phyloP scores from a whole-genome alignment of 108 stramenopile genomes.

The Fragilaria radians region DNA sequence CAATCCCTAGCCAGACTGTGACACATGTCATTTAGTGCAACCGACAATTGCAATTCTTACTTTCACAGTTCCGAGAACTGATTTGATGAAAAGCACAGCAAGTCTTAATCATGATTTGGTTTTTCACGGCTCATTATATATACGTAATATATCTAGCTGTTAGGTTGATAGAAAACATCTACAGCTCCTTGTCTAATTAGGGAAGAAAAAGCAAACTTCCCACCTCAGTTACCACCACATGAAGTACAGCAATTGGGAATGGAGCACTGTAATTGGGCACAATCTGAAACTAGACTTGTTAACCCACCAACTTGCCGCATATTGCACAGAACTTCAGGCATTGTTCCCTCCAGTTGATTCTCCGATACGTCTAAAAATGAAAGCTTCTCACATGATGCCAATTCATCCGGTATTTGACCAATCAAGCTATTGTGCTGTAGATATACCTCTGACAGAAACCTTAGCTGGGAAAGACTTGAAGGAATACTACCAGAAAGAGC shows the following conservation, averaged over 20 bases:
- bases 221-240: too few relatives aligned
- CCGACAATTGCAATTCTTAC: too few relatives aligned
- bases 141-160: too few relatives aligned
- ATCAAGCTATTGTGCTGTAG: neutral
- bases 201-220: too few relatives aligned
- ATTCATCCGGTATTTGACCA: slow-evolving; percentile 1
- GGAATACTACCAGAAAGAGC: neutral
- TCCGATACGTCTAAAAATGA: neutral
- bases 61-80: too few relatives aligned
- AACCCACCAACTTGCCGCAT: neutral
- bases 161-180: too few relatives aligned
- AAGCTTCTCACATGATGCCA: neutral
- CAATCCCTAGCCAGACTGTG: too few relatives aligned
- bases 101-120: too few relatives aligned
- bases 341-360: neutral
- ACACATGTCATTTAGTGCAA: too few relatives aligned
- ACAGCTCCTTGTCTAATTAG: too few relatives aligned
- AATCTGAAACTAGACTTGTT: neutral
- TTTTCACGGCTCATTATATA: too few relatives aligned
- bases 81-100: too few relatives aligned
- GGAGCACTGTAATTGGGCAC: neutral
- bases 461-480: neutral
- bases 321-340: neutral
- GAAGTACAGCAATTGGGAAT: neutral
- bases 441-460: neutral